These are phyloP conservation scores for Sarocladium oryzae DNA, from an alignment of 2,329 filamentous ascomycete species.

Conservation along the genomic window DNA sequence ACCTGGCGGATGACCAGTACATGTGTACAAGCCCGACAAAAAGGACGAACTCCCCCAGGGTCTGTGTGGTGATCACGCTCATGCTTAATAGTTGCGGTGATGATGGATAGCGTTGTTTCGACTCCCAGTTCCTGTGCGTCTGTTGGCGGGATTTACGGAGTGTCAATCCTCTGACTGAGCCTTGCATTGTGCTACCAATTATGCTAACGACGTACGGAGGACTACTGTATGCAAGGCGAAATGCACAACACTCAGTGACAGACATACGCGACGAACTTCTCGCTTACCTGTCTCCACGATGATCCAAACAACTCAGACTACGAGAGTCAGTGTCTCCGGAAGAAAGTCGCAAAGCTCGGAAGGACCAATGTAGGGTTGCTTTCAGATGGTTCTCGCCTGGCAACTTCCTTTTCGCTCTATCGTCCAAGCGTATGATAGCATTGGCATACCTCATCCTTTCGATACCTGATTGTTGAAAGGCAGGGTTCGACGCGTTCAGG, in stretches of 20 bases:
- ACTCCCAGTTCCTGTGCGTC: background rate
- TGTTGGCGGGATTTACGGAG: background rate
- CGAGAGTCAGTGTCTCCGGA: background rate
- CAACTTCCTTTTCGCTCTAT: background rate
- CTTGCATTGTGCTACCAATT: slow-evolving; percentile 7
- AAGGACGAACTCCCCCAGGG: background rate
- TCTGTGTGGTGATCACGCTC: slow-evolving; percentile 3
- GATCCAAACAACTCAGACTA: background rate
- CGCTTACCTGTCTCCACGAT: no score
- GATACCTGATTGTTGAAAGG: background rate
- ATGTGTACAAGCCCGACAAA: background rate
- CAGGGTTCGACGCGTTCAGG: slow-evolving; percentile 3
- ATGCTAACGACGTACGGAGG: background rate
- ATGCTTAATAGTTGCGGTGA: background rate
- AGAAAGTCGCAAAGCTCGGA: background rate
- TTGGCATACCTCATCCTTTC: slow-evolving; percentile 8
- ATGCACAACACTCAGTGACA: background rate
- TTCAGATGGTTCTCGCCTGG: background rate
- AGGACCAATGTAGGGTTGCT: background rate
- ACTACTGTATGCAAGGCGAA: background rate
- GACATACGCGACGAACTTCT: no score
- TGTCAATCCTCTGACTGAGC: background rate
- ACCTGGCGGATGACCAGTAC: no score
- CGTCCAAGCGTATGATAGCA: background rate
- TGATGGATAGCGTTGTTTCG: slow-evolving; percentile 1